Evolutionary conservation across 192 early-diverging fungal genomes (phyloP).

Genomic region (Coemansia sp.): DNA sequence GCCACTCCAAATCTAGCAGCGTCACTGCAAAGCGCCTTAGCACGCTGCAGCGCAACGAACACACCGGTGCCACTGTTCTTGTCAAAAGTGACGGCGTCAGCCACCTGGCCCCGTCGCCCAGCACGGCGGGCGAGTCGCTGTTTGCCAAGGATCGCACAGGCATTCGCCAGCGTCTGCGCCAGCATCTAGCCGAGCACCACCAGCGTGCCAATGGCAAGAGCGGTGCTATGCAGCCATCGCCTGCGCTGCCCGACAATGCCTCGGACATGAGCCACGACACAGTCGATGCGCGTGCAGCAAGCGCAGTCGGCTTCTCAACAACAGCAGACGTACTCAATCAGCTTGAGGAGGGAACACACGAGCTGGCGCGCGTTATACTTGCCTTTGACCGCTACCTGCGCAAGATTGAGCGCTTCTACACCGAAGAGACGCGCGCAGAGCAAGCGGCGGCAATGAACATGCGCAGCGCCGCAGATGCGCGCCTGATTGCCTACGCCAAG

Average conservation of each 20-base stretch:
- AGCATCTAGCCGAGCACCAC: slow-evolving; percentile 55
- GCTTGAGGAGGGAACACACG: slow-evolving; percentile 52
- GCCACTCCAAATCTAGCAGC: background rate
- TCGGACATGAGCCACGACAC: background rate
- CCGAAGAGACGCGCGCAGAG: slow-evolving; percentile 20
- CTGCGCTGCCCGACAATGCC: background rate
- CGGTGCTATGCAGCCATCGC: background rate
- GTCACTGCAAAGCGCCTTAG: slow-evolving; percentile 27
- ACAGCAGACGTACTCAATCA: slow-evolving; percentile 47
- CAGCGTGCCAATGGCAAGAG: slow-evolving; percentile 32
- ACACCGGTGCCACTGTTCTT: slow-evolving; percentile 50
- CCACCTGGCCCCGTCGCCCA: slow-evolving; percentile 1
- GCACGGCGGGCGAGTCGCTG: slow-evolving; percentile 31
- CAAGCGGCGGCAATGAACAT: slow-evolving; percentile 13
- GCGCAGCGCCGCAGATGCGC: slow-evolving; percentile 39
- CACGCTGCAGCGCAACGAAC: slow-evolving; percentile 52
- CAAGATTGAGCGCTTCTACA: slow-evolving; percentile 50
- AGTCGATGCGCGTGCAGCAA: background rate
- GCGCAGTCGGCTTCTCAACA: slow-evolving; percentile 1
- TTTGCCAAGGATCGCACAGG: slow-evolving; percentile 50
- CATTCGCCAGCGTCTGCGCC: slow-evolving; percentile 54
- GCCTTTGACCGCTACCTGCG: slow-evolving; percentile 51
- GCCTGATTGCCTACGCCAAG: slow-evolving; percentile 51
- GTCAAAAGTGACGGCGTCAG: slow-evolving; percentile 30
- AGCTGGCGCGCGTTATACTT: slow-evolving; percentile 53